phyloP scores from a whole-genome alignment of 2,329 filamentous ascomycete genomes.

The Blastomyces gilchristii region DNA sequence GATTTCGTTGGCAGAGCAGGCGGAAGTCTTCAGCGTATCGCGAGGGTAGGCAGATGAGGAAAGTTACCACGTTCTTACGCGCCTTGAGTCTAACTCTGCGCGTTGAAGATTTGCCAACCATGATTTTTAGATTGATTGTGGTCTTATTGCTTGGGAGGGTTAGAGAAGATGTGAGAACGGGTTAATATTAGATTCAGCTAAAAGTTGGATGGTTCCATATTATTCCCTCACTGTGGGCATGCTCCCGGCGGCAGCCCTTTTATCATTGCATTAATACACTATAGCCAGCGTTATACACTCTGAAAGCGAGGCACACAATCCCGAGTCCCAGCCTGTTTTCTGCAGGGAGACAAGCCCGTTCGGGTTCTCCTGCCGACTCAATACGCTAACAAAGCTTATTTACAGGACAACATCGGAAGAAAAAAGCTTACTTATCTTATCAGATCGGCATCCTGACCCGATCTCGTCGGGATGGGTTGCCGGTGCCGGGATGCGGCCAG shows the following conservation, averaged over 20 bases:
- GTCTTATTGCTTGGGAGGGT: background rate
- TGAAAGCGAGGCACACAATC: background rate
- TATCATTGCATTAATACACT: background rate
- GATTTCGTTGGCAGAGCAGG: constrained; percentile 50
- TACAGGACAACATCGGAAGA: background rate
- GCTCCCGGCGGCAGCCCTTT: too few species aligned
- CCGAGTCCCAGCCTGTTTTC: background rate
- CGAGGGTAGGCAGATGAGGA: constrained; percentile 48
- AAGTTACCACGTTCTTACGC: constrained; percentile 5
- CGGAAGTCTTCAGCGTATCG: constrained; percentile 49
- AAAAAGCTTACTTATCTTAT: constrained; percentile 5
- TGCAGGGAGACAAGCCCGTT: too few species aligned
- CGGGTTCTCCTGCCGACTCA: background rate
- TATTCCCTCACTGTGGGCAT: background rate
- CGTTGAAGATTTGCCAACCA: background rate
- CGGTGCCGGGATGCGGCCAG: background rate
- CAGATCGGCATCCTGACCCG: constrained; percentile 4
- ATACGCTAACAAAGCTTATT: background rate
- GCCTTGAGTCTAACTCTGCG: background rate
- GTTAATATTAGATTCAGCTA: background rate
- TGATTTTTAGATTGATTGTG: background rate
- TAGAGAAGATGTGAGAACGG: background rate
- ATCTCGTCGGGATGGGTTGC: background rate
- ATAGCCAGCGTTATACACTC: background rate
- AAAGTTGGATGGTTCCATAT: background rate